Conservation (phyloP, 208 protist species). For the Trypanosoma melophagium region DNA sequence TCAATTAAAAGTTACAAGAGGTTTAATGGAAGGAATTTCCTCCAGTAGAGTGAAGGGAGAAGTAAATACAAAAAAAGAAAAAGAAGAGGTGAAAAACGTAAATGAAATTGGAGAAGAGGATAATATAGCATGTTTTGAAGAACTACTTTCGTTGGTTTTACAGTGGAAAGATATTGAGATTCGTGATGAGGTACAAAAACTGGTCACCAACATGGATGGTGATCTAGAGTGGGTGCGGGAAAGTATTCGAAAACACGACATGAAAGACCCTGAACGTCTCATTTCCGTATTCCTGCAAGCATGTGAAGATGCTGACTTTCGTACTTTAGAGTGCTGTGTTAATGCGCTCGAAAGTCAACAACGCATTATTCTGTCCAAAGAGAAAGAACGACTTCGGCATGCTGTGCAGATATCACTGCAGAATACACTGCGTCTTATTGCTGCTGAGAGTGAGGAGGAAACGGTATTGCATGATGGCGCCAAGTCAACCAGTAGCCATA, state of each 20-base stretch:
- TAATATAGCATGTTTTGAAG: not conserved
- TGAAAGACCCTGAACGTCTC: slow-evolving; percentile 45
- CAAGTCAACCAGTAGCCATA: not conserved
- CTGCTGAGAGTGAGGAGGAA: slow-evolving; percentile 16
- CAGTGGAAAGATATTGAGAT: slow-evolving; percentile 17
- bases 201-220: not conserved
- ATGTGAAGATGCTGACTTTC: slow-evolving; percentile 45
- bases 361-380: slow-evolving; percentile 21
- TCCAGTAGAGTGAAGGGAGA: too few relatives aligned
- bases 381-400: slow-evolving; percentile 34
- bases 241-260: slow-evolving; percentile 43
- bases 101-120: not conserved
- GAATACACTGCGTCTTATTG: slow-evolving; percentile 32
- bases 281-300: slow-evolving; percentile 39
- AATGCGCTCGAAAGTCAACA: slow-evolving; percentile 22
- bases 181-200: slow-evolving; percentile 1
- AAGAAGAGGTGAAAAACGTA: not conserved
- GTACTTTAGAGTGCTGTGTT: slow-evolving; percentile 40
- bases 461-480: not conserved
- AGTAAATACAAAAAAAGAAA: too few relatives aligned
- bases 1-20: slow-evolving; percentile 6
- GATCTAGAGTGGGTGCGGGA: slow-evolving; percentile 38
- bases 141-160: slow-evolving; percentile 19
- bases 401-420: slow-evolving; percentile 39
- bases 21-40: slow-evolving; percentile 12